A percentile compares a stretch with the other conserved stretches of the same genome.
Evolutionary conservation across 805 yeast species (phyloP).

Genomic region (Schwanniomyces polymorphus): DNA sequence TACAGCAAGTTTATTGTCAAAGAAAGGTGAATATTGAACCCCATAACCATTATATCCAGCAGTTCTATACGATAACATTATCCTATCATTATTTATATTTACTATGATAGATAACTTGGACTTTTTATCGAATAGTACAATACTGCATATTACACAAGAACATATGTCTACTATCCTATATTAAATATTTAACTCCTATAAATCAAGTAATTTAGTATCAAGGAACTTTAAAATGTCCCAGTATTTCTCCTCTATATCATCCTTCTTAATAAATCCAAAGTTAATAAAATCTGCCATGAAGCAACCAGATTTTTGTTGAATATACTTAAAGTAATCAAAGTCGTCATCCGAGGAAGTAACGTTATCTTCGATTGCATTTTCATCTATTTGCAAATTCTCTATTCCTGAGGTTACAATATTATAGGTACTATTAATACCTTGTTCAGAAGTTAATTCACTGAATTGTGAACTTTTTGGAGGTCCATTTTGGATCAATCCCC

Average conservation of each 20-base stretch:
- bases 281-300: slow-evolving; percentile 73
- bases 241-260: slow-evolving; percentile 24
- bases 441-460: slow-evolving; percentile 17
- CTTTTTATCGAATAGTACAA: neutral
- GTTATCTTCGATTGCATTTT: slow-evolving; percentile 24
- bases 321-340: slow-evolving; percentile 76
- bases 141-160: neutral
- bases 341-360: slow-evolving; percentile 52
- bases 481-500: slow-evolving; percentile 88
- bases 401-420: slow-evolving; percentile 48
- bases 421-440: slow-evolving; percentile 42
- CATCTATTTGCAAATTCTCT: slow-evolving; percentile 45
- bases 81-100: neutral
- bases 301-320: slow-evolving; percentile 70
- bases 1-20: slow-evolving; percentile 85
- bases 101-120: neutral
- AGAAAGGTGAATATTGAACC: slow-evolving; percentile 87
- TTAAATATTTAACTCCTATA: slow-evolving; percentile 7
- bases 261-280: slow-evolving; percentile 48
- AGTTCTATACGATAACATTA: slow-evolving; percentile 73
- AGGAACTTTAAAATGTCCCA: slow-evolving; percentile 36
- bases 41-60: slow-evolving; percentile 84
- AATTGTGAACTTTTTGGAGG: slow-evolving; percentile 22
- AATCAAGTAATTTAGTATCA: slow-evolving; percentile 30
- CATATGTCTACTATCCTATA: neutral